A percentile compares a stretch with the other conserved stretches of the same genome.
Evolutionary conservation across 2,329 filamentous ascomycete genomes (phyloP).

Genomic region (Aureobasidium sp.): DNA sequence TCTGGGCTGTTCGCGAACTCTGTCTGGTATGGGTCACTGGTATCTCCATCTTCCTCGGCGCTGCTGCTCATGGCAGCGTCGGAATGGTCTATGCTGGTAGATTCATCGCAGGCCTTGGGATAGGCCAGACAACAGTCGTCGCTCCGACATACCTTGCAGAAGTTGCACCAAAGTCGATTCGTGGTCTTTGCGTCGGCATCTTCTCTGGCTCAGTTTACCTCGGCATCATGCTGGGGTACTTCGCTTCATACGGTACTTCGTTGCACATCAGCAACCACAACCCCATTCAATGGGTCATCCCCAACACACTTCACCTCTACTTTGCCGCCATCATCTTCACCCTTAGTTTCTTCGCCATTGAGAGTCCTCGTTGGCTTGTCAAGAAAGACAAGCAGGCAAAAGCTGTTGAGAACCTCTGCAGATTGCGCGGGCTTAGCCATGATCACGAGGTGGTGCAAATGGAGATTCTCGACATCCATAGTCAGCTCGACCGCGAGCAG

Average conservation of each 20-base stretch:
- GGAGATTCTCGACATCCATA: conserved; percentile 59
- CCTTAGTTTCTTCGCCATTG: conserved; percentile 46
- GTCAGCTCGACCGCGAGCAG: conserved; percentile 61
- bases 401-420: conserved; percentile 26
- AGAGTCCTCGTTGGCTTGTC: conserved; percentile 30
- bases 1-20: conserved; percentile 27
- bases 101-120: conserved; percentile 37
- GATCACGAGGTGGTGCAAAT: conserved; percentile 29
- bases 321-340: conserved; percentile 66
- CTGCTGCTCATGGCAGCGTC: conserved; percentile 30
- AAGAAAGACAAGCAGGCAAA: conserved; percentile 29
- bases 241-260: conserved; percentile 53
- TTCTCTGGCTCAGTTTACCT: conserved; percentile 65
- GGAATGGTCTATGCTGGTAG: conserved; percentile 33
- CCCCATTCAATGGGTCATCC: conserved; percentile 52
- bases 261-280: conserved; percentile 42
- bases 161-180: conserved; percentile 26
- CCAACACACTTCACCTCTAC: conserved; percentile 69
- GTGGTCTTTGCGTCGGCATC: conserved; percentile 63
- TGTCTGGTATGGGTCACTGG: conserved; percentile 26
- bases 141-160: conserved; percentile 57
- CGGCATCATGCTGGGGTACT: conserved; percentile 53
- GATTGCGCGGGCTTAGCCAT: conserved; percentile 25
- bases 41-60: conserved; percentile 39
- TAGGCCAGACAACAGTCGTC: conserved; percentile 50